Evolutionary conservation across 208 protist genomes (phyloP).

Genomic region (Wallacemonas sp.): DNA sequence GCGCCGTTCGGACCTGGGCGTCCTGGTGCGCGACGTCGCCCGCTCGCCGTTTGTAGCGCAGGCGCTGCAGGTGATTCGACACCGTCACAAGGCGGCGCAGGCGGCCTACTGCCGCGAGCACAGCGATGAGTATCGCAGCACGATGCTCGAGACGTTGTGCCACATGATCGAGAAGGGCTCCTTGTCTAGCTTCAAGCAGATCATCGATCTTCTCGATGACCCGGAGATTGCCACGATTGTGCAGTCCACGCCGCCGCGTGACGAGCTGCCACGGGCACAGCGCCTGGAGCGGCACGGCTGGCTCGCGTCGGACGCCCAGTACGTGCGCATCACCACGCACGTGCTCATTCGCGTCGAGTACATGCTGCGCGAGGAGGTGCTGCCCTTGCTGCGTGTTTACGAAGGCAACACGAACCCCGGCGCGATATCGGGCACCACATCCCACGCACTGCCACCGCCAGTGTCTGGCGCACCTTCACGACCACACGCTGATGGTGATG

Average conservation of each 20-base stretch:
- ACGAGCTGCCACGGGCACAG: slow-evolving; percentile 23
- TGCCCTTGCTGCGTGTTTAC: slow-evolving; percentile 38
- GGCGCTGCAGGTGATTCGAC: slow-evolving; percentile 39
- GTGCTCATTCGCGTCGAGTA: slow-evolving; percentile 31
- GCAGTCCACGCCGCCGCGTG: background rate
- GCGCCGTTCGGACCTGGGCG: slow-evolving; percentile 62
- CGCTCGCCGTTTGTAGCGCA: slow-evolving; percentile 53
- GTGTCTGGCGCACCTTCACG: no score
- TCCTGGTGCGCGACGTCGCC: slow-evolving; percentile 63
- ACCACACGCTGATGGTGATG: no score
- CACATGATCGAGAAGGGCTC: slow-evolving; percentile 27
- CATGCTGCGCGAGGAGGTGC: slow-evolving; percentile 49
- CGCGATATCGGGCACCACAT: background rate
- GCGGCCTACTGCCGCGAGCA: slow-evolving; percentile 20
- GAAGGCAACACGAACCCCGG: background rate
- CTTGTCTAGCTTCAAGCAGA: slow-evolving; percentile 24
- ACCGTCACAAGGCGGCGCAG: slow-evolving; percentile 16
- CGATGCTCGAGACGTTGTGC: slow-evolving; percentile 41
- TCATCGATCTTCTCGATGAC: slow-evolving; percentile 57
- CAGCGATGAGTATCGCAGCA: slow-evolving; percentile 23
- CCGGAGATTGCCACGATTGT: slow-evolving; percentile 34
- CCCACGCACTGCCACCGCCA: no score
- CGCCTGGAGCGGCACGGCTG: slow-evolving; percentile 41
- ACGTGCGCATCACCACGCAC: slow-evolving; percentile 30
- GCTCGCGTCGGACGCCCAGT: slow-evolving; percentile 40